These are phyloP conservation scores for Aspergillus melleus DNA, from an alignment of 2,329 filamentous ascomycete genomes.

Conservation along the genomic window DNA sequence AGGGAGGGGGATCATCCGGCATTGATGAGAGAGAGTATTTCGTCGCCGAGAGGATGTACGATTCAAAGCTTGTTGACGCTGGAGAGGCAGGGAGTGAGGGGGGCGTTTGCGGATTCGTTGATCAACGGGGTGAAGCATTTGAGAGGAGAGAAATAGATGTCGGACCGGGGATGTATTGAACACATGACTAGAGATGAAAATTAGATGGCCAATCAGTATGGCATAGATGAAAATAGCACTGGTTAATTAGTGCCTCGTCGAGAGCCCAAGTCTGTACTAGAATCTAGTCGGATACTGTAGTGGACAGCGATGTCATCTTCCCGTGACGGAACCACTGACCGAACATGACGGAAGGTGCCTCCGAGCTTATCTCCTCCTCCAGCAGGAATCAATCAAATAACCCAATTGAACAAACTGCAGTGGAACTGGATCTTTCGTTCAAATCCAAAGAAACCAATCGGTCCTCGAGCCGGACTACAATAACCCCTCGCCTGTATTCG, in stretches of 20 bases:
- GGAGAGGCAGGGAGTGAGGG: conserved; percentile 58
- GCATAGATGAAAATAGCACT: not conserved
- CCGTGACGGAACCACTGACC: conserved; percentile 1
- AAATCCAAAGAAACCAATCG: conserved; percentile 7
- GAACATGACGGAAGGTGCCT: not conserved
- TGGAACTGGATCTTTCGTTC: not conserved
- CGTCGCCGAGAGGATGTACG: conserved; percentile 63
- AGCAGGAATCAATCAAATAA: not conserved
- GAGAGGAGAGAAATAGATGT: conserved; percentile 15
- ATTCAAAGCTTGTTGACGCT: conserved; percentile 61
- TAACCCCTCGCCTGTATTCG: not conserved
- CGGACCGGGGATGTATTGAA: not conserved
- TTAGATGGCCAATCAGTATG: not conserved
- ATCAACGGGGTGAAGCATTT: conserved; percentile 31
- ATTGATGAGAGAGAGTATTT: conserved; percentile 60
- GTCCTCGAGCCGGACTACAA: conserved; percentile 4
- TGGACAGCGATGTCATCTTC: not conserved
- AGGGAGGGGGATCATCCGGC: conserved; percentile 62
- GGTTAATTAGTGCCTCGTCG: not conserved
- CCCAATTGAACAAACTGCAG: not conserved
- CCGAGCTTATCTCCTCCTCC: not conserved
- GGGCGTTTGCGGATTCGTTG: conserved; percentile 55
- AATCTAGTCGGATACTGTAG: not conserved
- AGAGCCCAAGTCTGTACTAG: not conserved
- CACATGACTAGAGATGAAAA: not conserved